Percentiles rank a stretch among this genome's conserved stretches.
Evolutionary conservation across 2,329 filamentous ascomycete genomes (phyloP).

Genomic region (Fusarium odoratissimum): DNA sequence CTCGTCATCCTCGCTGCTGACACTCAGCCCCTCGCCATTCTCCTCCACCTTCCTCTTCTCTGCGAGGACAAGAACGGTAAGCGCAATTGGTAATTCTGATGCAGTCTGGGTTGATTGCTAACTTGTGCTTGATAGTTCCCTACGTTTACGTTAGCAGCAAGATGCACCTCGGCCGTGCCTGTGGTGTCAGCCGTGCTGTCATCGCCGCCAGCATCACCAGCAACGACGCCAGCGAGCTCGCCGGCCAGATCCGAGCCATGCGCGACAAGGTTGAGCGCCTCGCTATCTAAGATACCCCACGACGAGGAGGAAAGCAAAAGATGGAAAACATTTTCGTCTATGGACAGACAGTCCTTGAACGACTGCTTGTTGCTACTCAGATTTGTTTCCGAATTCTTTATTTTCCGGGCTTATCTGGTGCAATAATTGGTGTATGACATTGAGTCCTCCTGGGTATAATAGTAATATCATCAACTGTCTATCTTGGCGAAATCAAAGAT

Average conservation of each 20-base stretch:
- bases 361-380: conserved; percentile 14
- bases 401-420: conserved; percentile 8
- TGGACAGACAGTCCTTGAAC: conserved; percentile 4
- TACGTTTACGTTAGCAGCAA: conserved; percentile 81
- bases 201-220: conserved; percentile 91
- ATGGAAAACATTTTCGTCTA: conserved; percentile 25
- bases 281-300: conserved; percentile 76
- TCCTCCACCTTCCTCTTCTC: conserved; percentile 89
- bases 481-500: conserved; percentile 23
- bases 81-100: not conserved
- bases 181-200: conserved; percentile 87
- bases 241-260: conserved; percentile 85
- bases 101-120: conserved; percentile 3
- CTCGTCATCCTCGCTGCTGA: conserved; percentile 91
- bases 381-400: conserved; percentile 28
- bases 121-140: conserved; percentile 47
- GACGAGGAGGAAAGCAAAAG: conserved; percentile 32
- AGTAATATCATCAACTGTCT: conserved; percentile 40
- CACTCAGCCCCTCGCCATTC: conserved; percentile 85
- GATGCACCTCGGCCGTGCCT: conserved; percentile 88
- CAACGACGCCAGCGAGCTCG: conserved; percentile 90
- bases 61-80: conserved; percentile 79
- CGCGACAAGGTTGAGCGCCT: conserved; percentile 97
- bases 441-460: conserved; percentile 22
- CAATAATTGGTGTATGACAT: conserved; percentile 36